phyloP scores from a whole-genome alignment of 495 filamentous ascomycete genomes.

The Aspergillus sparsus region DNA sequence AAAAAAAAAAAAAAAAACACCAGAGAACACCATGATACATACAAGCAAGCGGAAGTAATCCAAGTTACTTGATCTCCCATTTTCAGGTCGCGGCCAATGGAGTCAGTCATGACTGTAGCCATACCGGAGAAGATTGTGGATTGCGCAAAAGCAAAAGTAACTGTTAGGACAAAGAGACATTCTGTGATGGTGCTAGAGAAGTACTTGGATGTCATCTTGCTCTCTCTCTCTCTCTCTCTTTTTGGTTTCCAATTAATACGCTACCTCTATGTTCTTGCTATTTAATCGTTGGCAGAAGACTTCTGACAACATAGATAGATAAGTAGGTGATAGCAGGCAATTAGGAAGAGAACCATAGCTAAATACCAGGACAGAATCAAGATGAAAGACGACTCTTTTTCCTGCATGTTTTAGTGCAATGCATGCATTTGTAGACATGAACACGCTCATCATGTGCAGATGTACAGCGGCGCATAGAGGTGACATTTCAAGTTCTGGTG shows the following conservation, averaged over 20 bases:
- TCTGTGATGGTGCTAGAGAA: slow-evolving; percentile 66
- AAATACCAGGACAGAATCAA: not conserved
- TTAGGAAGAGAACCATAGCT: not conserved
- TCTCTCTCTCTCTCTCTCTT: not conserved
- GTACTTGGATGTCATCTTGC: slow-evolving; percentile 13
- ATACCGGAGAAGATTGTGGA: slow-evolving; percentile 60
- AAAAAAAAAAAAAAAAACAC: not conserved
- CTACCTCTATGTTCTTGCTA: too few relatives aligned
- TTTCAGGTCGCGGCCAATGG: slow-evolving; percentile 59
- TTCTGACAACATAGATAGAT: too few relatives aligned
- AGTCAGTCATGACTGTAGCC: slow-evolving; percentile 62
- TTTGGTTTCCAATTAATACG: not conserved
- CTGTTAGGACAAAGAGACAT: slow-evolving; percentile 65
- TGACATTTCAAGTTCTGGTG: not conserved
- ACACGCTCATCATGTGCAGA: not conserved
- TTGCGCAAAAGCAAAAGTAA: slow-evolving; percentile 69
- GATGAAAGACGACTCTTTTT: not conserved
- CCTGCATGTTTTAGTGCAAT: not conserved
- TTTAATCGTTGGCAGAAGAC: too few relatives aligned
- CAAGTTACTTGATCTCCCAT: slow-evolving; percentile 67
- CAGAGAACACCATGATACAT: slow-evolving; percentile 29
- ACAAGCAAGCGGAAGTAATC: slow-evolving; percentile 66
- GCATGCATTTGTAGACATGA: not conserved
- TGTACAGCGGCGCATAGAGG: not conserved
- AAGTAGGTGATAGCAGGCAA: too few relatives aligned